Evolutionary conservation across 1,284 basidiomycete species (phyloP).

Genomic region (Paramarasmius palmivorus): DNA sequence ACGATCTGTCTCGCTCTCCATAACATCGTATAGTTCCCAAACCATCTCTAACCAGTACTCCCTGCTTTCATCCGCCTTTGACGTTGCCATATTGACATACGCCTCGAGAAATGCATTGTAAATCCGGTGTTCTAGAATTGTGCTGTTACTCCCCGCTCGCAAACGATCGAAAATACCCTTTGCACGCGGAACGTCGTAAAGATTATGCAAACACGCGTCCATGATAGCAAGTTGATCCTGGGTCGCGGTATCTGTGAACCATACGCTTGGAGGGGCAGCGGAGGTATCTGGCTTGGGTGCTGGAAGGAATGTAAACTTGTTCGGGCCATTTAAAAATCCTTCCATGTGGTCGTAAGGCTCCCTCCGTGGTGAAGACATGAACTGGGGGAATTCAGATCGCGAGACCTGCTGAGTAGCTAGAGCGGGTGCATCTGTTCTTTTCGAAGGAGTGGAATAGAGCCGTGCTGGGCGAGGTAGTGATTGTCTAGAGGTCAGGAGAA

Average conservation of each 20-base stretch:
- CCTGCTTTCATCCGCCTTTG: conserved; percentile 41
- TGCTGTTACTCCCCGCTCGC: conserved; percentile 44
- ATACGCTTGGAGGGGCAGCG: conserved; percentile 27
- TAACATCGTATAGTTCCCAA: conserved; percentile 55
- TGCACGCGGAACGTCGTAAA: conserved; percentile 73
- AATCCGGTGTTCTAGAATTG: conserved; percentile 48
- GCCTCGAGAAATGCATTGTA: conserved; percentile 60
- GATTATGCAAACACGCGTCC: conserved; percentile 74
- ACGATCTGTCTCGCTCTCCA: conserved; percentile 53
- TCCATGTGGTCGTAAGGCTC: conserved; percentile 25
- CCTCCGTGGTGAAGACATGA: conserved; percentile 28
- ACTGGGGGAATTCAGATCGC: conserved; percentile 39
- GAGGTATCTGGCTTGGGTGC: conserved; percentile 49
- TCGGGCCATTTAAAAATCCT: conserved; percentile 46
- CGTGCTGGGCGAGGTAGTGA: conserved; percentile 66
- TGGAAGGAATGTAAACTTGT: conserved; percentile 60
- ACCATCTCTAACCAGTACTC: conserved; percentile 58
- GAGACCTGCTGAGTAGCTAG: conserved; percentile 40
- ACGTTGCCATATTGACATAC: conserved; percentile 58
- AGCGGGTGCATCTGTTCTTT: conserved; percentile 51
- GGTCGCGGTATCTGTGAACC: conserved; percentile 64
- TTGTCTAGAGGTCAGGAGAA: conserved; percentile 68
- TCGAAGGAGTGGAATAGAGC: conserved; percentile 63
- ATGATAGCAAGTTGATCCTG: conserved; percentile 75
- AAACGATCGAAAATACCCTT: conserved; percentile 65